Evolutionary conservation across 2,329 filamentous ascomycete species (phyloP), one percentile per base, ranked within the genome.

Genomic region (Curvularia sp.): DNA sequence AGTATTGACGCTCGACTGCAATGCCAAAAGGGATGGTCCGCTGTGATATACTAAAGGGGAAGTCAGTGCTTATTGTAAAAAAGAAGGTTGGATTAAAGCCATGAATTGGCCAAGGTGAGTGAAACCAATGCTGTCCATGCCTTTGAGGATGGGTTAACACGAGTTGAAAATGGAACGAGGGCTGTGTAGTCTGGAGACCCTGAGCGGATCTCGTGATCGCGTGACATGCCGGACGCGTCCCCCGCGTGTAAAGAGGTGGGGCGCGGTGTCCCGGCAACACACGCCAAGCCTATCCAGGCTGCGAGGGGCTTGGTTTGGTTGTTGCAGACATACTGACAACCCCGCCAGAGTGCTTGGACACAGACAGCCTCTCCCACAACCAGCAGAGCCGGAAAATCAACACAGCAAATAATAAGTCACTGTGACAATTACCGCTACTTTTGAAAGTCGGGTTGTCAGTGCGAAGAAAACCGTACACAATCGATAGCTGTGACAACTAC

Each of bases 261-360:
- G 24, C 33, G 35, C 48, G 57, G 44, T 53, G 58, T 43, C 49
- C 46, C 20, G 38, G 58, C 58, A 61, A 61, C 58, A 24, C 54
- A 44, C 42, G 48, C 51, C 52, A 41, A 52, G 51, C 55, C 47
- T 28, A 24, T 49, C 31, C 41, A 39, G 55, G 58, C 46, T 46
- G 54, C 58, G 55, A 61, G 55, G 55, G 51, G 58, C 33, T 49
- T 30, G 18, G 26, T 22, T 24, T 30, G 18, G 20, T 28, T 22
- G 30, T 28, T 33, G 33, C 28, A 13, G 6, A 26, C 22, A 41
- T 24, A 26, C 5, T 33, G 9, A 31, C 35, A 5, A 33, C 44
- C 28, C 33, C 41, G 18, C 18, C n/a, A 13, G 3, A 2, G 22
- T 30, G 35, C 52, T 7, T 31, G 28, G 12, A 18, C 26, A 54